Evolutionary conservation across 2,329 filamentous ascomycete genomes (phyloP).

Genomic region (Scedosporium dehoogii): DNA sequence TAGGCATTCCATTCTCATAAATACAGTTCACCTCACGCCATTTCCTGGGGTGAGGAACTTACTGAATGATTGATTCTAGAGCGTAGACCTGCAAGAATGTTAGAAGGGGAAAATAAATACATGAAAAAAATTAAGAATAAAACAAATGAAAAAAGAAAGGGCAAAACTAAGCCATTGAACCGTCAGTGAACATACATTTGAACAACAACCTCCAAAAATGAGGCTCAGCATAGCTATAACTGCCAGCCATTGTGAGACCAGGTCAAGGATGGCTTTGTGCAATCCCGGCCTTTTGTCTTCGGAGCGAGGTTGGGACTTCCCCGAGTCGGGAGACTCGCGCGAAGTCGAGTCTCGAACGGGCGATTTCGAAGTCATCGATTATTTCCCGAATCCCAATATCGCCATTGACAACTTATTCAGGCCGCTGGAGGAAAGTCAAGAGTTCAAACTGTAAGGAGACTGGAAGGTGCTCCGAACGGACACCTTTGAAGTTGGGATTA

Average conservation of each 20-base stretch:
- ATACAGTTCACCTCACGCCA: constrained; percentile 9
- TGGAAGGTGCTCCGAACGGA: no score
- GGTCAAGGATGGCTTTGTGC: background rate
- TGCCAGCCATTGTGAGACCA: constrained; percentile 31
- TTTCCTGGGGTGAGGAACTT: constrained; percentile 25
- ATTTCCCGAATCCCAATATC: no score
- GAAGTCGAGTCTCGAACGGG: no score
- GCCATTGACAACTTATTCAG: no score
- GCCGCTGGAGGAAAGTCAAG: no score
- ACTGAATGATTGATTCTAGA: constrained; percentile 91
- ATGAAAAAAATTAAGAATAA: background rate
- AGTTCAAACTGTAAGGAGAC: no score
- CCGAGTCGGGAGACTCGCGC: no score
- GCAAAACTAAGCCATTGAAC: background rate
- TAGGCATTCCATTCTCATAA: background rate
- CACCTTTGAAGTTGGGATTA: no score
- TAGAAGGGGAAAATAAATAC: constrained; percentile 9
- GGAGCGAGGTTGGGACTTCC: no score
- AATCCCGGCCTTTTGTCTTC: background rate
- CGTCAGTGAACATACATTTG: constrained; percentile 54
- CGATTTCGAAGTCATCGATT: no score
- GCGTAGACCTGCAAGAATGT: constrained; percentile 66
- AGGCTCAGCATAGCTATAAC: constrained; percentile 63
- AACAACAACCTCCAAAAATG: constrained; percentile 94
- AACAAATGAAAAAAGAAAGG: no score